Evolutionary conservation across 2,329 filamentous ascomycete species (phyloP), one percentile per base, ranked within the genome.

Genomic region (Pseudodiploospora longispora): DNA sequence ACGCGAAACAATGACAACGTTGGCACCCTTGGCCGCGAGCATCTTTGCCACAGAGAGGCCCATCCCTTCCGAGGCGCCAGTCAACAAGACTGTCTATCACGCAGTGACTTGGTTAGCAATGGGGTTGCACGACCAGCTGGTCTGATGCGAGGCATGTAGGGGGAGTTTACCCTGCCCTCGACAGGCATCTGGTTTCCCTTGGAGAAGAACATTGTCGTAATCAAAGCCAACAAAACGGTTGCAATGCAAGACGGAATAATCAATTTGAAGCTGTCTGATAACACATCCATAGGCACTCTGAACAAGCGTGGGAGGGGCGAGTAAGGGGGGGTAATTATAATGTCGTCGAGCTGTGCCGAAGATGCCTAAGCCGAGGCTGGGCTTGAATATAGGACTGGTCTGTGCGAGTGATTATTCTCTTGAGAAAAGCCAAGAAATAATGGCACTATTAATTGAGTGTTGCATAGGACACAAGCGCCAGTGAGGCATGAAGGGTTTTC

Each of bases 31-130:
- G 40, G 76, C 70, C 3, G 91, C 77, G 37, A 98, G 78, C 52
- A 89, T 75, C 41, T 79, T 74, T 5, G 83, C 89, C 19, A 83
- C 78, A 41, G 80, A 80, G 54, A 82, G 80, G 47, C 93, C 93
- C 84, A 96, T 87, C 46, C 93, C 93, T 59, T 96, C 87, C 0
- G 93, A 96, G 30, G 83, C 89, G 38, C 93, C 93, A 1, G 93
- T 98, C 42, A 98, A 72, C 44, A 97, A 72, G 42, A 94, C 75
- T 2, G 90, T 95, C 89, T 95, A 40, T 8, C 27, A 42, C 7
- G 9, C 30, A 30, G 6, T n/a, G 27, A 19, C n/a, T 9, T 37
- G 19, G 27, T 10, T 5, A 10, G 19, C 6, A 37, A 8, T 33
- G 6, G 10, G 30, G 19, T 19, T 19, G 19, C 19, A 19, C 19